Evolutionary conservation across 2,329 filamentous ascomycete species (phyloP).

Genomic region (Fusarium sp.): DNA sequence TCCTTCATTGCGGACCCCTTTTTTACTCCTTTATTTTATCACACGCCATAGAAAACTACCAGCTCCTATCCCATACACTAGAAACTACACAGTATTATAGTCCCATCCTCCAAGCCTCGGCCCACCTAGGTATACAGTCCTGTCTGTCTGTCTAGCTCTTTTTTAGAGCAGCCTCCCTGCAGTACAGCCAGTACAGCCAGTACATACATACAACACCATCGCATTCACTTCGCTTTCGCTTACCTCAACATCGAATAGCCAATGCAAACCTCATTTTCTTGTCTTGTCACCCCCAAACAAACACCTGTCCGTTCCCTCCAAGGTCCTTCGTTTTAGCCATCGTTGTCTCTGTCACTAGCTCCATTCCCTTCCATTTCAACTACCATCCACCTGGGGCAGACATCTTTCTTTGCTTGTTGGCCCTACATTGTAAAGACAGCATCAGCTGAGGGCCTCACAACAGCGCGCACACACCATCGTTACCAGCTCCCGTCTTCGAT

Average conservation of each 20-base stretch:
- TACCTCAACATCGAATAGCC: slow-evolving; percentile 12
- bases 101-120: slow-evolving; percentile 1
- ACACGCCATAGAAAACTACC: slow-evolving; percentile 21
- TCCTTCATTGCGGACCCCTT: slow-evolving; percentile 12
- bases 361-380: slow-evolving; percentile 9
- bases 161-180: slow-evolving; percentile 3
- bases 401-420: slow-evolving; percentile 16
- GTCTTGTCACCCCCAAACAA: slow-evolving; percentile 14
- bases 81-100: slow-evolving; percentile 9
- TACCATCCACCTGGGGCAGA: slow-evolving; percentile 16
- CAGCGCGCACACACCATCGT: too few species aligned
- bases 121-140: slow-evolving; percentile 26
- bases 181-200: not conserved
- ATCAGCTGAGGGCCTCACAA: slow-evolving; percentile 15
- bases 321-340: not conserved
- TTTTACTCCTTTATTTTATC: slow-evolving; percentile 21
- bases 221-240: slow-evolving; percentile 29
- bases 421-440: slow-evolving; percentile 1
- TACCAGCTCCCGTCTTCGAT: too few species aligned
- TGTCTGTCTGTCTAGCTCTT: slow-evolving; percentile 7
- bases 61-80: slow-evolving; percentile 3
- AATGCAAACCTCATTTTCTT: slow-evolving; percentile 25
- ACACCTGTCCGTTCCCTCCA: not conserved
- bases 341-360: slow-evolving; percentile 5
- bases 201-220: slow-evolving; percentile 8